phyloP scores from a whole-genome alignment of 805 yeast genomes.

The Maudiozyma bulderi region DNA sequence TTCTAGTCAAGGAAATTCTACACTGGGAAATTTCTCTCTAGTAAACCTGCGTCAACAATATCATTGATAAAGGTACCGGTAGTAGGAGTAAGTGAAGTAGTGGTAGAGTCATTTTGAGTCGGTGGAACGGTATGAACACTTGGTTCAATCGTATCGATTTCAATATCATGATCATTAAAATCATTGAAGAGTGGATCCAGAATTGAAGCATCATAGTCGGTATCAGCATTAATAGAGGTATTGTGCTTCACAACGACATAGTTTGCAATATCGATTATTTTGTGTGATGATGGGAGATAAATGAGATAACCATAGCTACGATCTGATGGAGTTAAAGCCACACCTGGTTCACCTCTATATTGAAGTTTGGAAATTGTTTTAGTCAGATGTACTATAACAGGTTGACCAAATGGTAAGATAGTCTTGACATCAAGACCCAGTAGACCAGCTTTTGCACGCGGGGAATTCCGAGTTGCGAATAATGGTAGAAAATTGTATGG shows the following conservation, averaged over 20 bases:
- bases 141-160: no score
- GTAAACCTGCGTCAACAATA: no score
- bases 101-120: no score
- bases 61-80: no score
- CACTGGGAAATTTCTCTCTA: no score
- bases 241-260: not conserved
- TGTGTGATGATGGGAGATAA: not conserved
- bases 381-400: not conserved
- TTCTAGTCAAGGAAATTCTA: no score
- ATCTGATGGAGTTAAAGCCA: constrained; percentile 1
- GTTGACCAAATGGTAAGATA: not conserved
- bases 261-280: not conserved
- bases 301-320: not conserved
- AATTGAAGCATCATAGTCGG: not conserved
- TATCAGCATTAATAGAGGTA: not conserved
- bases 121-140: no score
- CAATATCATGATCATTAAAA: no score
- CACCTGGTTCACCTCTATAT: not conserved
- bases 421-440: not conserved
- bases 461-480: not conserved
- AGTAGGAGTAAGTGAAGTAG: no score
- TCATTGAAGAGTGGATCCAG: no score
- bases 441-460: not conserved
- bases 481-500: not conserved
- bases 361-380: not conserved